Percentiles rank a stretch among this genome's conserved stretches.
phyloP scores from a whole-genome alignment of 257 asterid genomes.

The Scutellaria galericulata region DNA sequence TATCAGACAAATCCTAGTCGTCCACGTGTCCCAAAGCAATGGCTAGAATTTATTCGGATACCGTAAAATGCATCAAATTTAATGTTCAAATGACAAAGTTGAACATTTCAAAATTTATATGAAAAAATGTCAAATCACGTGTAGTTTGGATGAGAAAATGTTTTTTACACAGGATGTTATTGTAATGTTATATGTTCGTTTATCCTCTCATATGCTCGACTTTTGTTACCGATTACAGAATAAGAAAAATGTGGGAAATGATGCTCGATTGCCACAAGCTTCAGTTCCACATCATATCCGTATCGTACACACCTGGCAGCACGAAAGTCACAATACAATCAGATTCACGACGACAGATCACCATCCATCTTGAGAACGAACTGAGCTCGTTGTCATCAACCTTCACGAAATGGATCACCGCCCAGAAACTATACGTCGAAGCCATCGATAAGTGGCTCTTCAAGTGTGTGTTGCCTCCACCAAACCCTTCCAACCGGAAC shows the following conservation, averaged over 20 bases:
- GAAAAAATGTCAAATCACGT: background rate
- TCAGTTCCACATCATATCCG: conserved; percentile 74
- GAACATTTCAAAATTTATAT: too few relatives aligned
- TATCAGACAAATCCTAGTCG: too few relatives aligned
- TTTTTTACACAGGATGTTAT: background rate
- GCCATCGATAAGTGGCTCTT: conserved; percentile 83
- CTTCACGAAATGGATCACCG: conserved; percentile 81
- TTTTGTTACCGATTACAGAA: conserved; percentile 46
- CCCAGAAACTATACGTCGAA: conserved; percentile 77
- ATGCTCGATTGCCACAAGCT: conserved; percentile 87
- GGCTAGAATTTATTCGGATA: too few relatives aligned
- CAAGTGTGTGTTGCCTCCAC: conserved; percentile 66
- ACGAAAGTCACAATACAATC: conserved; percentile 56
- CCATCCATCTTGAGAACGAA: conserved; percentile 59
- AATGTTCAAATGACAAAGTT: too few relatives aligned
- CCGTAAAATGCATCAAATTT: too few relatives aligned
- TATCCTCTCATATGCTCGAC: background rate
- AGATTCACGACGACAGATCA: conserved; percentile 60
- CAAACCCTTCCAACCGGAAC: conserved; percentile 67
- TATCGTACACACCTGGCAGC: conserved; percentile 63
- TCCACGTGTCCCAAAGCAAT: background rate
- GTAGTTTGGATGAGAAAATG: background rate
- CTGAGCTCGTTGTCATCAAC: conserved; percentile 58
- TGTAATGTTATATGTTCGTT: background rate
- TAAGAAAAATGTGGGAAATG: conserved; percentile 89